Evolutionary conservation across 2,329 filamentous ascomycete species (phyloP), one percentile per base, ranked within the genome.

Genomic region (Gnomoniopsis smithogilvyi): DNA sequence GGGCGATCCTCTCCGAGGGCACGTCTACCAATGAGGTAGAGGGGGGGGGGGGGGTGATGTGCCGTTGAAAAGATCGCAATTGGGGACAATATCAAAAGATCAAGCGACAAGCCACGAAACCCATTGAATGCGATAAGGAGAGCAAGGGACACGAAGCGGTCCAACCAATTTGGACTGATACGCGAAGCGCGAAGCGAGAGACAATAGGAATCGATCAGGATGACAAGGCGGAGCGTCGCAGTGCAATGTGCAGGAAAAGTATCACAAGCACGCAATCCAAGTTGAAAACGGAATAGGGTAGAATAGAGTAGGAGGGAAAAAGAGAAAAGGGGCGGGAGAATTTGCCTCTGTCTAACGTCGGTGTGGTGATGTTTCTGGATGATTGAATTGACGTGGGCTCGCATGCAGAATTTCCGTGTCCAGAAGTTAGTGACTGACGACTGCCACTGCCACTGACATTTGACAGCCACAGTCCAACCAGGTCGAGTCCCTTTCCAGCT

Each of bases 11-110:
- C 56, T 57, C 53, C 56, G 52, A 54, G 46, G 43, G 33, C 26
- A 47, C 65, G 69, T 47, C 45, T 47, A 47, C 21, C 45, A 64
- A 64, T 67, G 53, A 64, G 60, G 54, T 58, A 59, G 56, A 55
- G 64, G 33, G 65, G 3, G 6, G 19, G 38, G 24, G 21, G 30
- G 38, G 49, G 33, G 33, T 36, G 11, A 21, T 6, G 43, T 10
- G n/a, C 21, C 8, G 43, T 15, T 21, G 14, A 43, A 17, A n/a
- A 43, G 15, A n/a, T 12, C 34, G 10, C 34, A 38, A 38, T 10
- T 8, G 34, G 15, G 15, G 8, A 15, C 15, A 38, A 15, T 38
- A 10, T 8, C 8, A 38, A 38, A 10, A 38, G 34, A 15, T 15
- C 8, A 41, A 41, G 38, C 48, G 54, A 60, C 54, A 58, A 58